Percentiles rank a stretch among this genome's conserved stretches.
Evolutionary conservation across 495 filamentous ascomycete genomes (phyloP).

Genomic region (Parathielavia hyrcaniae): DNA sequence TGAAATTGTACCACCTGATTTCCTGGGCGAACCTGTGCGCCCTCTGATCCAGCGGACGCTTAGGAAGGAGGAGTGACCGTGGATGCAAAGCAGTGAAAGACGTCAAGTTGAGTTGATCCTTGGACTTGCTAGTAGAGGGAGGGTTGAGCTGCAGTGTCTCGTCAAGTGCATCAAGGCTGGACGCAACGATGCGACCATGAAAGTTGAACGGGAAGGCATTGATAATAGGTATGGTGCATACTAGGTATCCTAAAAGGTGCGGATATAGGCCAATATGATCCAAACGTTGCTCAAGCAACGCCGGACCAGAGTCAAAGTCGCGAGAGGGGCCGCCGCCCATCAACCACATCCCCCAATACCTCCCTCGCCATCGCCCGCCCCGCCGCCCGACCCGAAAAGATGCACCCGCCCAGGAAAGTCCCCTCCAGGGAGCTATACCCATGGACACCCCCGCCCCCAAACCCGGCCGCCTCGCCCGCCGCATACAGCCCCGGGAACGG

Average conservation of each 20-base stretch:
- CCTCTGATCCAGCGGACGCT: too few species aligned
- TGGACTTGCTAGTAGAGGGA: too few species aligned
- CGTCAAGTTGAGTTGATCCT: too few species aligned
- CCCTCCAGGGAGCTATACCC: constrained; percentile 49
- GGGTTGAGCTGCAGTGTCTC: too few species aligned
- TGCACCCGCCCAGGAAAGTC: constrained; percentile 45
- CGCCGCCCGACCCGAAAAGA: constrained; percentile 46
- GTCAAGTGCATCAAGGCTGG: too few species aligned
- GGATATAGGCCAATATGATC: too few species aligned
- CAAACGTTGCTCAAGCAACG: not conserved
- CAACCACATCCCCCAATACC: constrained; percentile 14
- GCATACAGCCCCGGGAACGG: constrained; percentile 46
- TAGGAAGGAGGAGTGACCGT: too few species aligned
- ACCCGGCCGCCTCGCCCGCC: constrained; percentile 49
- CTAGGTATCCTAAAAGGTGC: too few species aligned
- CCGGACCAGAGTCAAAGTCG: not conserved
- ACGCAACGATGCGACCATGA: too few species aligned
- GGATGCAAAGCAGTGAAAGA: too few species aligned
- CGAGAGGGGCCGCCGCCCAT: not conserved
- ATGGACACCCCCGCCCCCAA: constrained; percentile 49
- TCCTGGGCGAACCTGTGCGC: too few species aligned
- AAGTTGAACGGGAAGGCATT: not conserved
- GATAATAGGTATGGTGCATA: not conserved
- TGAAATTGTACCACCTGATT: too few species aligned
- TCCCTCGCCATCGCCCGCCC: constrained; percentile 41